Evolutionary conservation across 1,284 basidiomycete species (phyloP), one percentile per base, ranked within the genome.

Genomic region (Meripilus lineatus): DNA sequence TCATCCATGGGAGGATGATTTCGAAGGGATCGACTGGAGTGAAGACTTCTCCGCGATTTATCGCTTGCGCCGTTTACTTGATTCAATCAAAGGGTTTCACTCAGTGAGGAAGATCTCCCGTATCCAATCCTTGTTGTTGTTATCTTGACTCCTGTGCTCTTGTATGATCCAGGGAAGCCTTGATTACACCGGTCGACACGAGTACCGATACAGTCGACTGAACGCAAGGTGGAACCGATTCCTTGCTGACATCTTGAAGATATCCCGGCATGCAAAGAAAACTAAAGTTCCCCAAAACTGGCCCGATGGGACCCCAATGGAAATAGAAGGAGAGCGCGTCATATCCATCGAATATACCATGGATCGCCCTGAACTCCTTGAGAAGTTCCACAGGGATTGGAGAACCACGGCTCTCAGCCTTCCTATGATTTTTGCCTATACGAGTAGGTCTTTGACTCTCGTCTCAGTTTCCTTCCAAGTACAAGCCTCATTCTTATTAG

Each of bases 31-130:
- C 28, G n/a, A 10, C n/a, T n/a, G n/a, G 10, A 30, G 8, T n/a
- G 8, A 10, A 10, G 28, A 30, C n/a, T 10, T 30, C n/a, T n/a
- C 28, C n/a, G n/a, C n/a, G n/a, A 10, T 30, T 10, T 41, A 21
- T 26, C 39, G 39, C 11, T 17, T 41, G 8, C 39, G 25, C 4
- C 28, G 28, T n/a, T 41, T 41, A 13, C 25, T 11, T 41, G 8
- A 32, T 10, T 30, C 39, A 3, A 32, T 41, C 5, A 28, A 30
- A 21, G 26, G 39, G 4, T 41, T 41, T n/a, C 39, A 41, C 21
- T 15, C 17, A 20, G 39, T 41, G 28, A 7, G 39, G n/a, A n/a
- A n/a, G n/a, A n/a, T n/a, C n/a, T n/a, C n/a, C n/a, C n/a, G n/a
- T n/a, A n/a, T n/a, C n/a, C n/a, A n/a, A n/a, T n/a, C n/a, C 32